Conservation (phyloP, 78 protist species). For the Capsaspora owczarzaki region DNA sequence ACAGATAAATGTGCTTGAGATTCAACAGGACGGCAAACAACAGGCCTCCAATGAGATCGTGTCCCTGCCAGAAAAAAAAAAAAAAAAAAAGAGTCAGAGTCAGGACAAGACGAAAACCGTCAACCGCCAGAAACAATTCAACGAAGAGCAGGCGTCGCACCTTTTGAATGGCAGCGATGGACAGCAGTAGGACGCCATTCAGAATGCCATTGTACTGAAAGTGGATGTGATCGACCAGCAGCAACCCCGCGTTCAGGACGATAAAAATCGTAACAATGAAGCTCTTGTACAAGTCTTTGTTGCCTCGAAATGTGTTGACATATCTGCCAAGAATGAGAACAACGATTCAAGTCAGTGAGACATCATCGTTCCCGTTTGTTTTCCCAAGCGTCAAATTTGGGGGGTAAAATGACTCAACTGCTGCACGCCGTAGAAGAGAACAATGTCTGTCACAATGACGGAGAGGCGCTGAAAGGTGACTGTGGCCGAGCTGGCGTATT, state of each 20-base stretch:
- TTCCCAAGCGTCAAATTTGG: no score
- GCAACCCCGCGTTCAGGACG: no score
- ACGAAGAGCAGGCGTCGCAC: neutral
- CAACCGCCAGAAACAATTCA: no score
- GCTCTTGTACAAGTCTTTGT: neutral
- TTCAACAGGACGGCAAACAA: conserved; percentile 56
- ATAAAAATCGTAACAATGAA: no score
- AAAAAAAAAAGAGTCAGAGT: conserved; percentile 10
- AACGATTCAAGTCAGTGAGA: no score
- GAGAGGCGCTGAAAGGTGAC: conserved; percentile 70
- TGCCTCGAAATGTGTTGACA: neutral
- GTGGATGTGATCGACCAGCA: conserved; percentile 68
- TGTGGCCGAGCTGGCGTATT: conserved; percentile 34
- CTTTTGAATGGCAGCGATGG: neutral
- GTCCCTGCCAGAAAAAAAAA: neutral
- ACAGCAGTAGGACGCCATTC: conserved; percentile 50
- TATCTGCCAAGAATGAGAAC: neutral
- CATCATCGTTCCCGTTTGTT: no score
- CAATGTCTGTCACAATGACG: conserved; percentile 48
- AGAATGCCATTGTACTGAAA: conserved; percentile 73
- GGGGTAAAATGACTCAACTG: no score
- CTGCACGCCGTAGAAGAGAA: conserved; percentile 35
- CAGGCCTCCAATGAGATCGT: conserved; percentile 19
- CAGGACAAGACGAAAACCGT: no score
- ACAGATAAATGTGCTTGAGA: conserved; percentile 81